Base-by-base conservation (phyloP, 331 rosid species). In the Prunus yedoensis region DNA sequence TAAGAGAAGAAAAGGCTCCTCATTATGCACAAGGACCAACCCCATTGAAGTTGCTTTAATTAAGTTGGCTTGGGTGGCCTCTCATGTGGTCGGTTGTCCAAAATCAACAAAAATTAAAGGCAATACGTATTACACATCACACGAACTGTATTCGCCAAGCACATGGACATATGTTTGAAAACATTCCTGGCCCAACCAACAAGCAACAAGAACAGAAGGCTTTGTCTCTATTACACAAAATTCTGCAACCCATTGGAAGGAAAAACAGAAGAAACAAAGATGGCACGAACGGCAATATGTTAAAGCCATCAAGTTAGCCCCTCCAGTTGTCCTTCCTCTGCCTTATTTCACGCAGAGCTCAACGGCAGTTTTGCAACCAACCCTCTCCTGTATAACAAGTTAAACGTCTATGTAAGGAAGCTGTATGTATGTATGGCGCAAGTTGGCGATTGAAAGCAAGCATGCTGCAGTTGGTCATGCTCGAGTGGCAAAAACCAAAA, bases 321-420 rank as follows among this genome's bases (percentile, higher is more conserved):
- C 83, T 88, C 97, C 97, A 91, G 59, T 79, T 87, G 87, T 87
- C 96, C 82, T 94, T 94, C 69, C 74, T 38, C 83, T 77, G 85
- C 82, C 98, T 68, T 56, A 90, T 86, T 82, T 91, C 97, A 50
- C 79, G 59, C 12, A 91, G 62, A 59, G 97, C 87, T 91, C 88
- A 15, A 90, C 89, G 0, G 93, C 94, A 41, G 94, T 86, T 51
- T 73, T 76, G 77, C 83, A 53, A 1, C 93, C 87, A 28, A 91
- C 83, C 76, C 52, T 91, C 81, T 83, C 89, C 97, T 91, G 85
- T 21, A 66, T 65, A 78, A 81, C 27, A 66, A 20, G 50, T 32
- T 70, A 3, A 56, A 0, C 16, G 56, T 68, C 23, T 0, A 25
- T 17, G 0, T 45, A 3, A 54, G 56, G 25, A 53, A 46, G 18